A percentile compares a stretch with the other conserved stretches of the same genome.
Conservation (phyloP, 768 basidiomycete species). For the Auriscalpium orientale region DNA sequence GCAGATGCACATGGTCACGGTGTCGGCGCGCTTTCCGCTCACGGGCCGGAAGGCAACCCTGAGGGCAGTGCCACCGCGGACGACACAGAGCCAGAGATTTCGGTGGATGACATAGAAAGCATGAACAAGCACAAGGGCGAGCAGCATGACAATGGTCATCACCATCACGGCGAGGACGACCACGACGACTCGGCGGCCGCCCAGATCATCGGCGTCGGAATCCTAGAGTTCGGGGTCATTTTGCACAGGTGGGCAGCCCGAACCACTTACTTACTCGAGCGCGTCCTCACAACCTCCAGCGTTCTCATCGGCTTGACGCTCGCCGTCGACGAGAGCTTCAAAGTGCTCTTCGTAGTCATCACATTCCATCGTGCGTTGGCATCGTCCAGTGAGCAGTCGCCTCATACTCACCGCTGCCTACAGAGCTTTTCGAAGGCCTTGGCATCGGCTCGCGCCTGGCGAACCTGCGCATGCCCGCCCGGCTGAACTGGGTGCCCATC, state of each 20-base stretch:
- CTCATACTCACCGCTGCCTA: background rate
- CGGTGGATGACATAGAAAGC: constrained; percentile 1
- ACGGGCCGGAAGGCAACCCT: constrained; percentile 51
- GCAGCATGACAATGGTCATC: constrained; percentile 19
- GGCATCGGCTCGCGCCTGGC: constrained; percentile 90
- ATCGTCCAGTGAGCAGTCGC: background rate
- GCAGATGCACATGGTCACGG: constrained; percentile 65
- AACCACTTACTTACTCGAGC: too few species aligned
- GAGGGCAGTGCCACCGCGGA: background rate
- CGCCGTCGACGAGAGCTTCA: constrained; percentile 80
- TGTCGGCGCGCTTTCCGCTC: constrained; percentile 51
- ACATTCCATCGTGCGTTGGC: constrained; percentile 81
- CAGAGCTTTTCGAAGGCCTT: constrained; percentile 91
- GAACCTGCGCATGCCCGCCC: constrained; percentile 50
- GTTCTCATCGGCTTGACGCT: constrained; percentile 85
- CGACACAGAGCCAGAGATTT: background rate
- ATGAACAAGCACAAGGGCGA: background rate
- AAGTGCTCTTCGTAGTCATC: constrained; percentile 80
- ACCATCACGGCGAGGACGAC: constrained; percentile 14
- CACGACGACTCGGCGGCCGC: constrained; percentile 39
- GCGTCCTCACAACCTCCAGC: constrained; percentile 28
- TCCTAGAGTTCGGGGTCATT: constrained; percentile 90
- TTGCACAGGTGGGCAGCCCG: constrained; percentile 54
- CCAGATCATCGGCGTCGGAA: constrained; percentile 81
- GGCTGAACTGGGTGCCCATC: constrained; percentile 51